Percentiles rank a stretch among this genome's conserved stretches.
These are phyloP conservation scores for Exidia glandulosa DNA, from an alignment of 768 basidiomycete genomes.

Conservation along the genomic window DNA sequence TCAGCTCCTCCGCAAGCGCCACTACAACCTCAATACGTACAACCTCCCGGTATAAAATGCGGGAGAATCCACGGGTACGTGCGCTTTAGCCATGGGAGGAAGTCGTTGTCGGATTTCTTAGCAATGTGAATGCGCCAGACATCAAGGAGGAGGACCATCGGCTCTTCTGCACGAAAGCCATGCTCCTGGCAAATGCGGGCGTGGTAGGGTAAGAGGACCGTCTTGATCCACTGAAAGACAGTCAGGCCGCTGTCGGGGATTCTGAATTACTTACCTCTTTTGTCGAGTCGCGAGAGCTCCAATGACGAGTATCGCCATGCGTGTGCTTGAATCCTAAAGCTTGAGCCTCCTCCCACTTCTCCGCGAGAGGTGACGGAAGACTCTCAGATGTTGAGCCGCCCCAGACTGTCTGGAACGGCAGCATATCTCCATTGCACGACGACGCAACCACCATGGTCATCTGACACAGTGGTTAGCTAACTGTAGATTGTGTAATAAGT, in stretches of 20 bases:
- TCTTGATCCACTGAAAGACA: not conserved
- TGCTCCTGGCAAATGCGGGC: not conserved
- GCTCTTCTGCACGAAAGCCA: constrained; percentile 5
- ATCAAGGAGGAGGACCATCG: no score
- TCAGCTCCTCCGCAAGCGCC: no score
- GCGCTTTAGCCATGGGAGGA: no score
- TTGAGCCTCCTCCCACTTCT: not conserved
- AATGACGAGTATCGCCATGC: not conserved
- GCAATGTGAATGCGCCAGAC: no score
- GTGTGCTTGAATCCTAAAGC: not conserved
- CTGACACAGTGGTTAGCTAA: constrained; percentile 7
- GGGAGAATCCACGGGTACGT: no score
- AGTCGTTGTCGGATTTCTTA: no score
- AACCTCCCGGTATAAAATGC: no score
- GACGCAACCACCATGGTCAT: constrained; percentile 17
- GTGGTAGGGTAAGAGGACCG: not conserved
- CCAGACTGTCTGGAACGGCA: constrained; percentile 25
- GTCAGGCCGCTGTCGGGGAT: not conserved
- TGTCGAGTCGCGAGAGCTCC: not conserved
- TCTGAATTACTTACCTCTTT: not conserved
- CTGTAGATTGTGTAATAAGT: not conserved
- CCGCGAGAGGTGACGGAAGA: constrained; percentile 14
- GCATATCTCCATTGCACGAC: constrained; percentile 13
- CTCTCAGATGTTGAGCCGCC: constrained; percentile 9
- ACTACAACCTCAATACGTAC: no score